These are phyloP conservation scores for Datisca glomerata DNA, from an alignment of 306 rosid species.

Conservation along the genomic window DNA sequence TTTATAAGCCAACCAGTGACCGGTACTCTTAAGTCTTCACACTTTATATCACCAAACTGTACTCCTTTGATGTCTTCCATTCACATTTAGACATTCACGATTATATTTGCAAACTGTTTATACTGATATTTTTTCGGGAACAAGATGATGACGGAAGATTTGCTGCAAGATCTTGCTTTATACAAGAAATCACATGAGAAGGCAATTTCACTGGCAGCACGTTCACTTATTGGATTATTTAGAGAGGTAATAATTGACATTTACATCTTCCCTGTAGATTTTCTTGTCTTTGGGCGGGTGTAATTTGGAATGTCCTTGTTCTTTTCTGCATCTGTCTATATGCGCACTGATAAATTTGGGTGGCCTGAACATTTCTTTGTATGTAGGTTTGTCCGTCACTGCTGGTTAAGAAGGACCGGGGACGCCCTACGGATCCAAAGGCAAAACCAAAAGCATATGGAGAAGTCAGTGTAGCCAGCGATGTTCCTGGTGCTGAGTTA, in stretches of 20 bases:
- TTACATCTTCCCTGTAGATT: neutral
- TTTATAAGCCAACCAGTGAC: no score
- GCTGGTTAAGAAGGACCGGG: slow-evolving; percentile 85
- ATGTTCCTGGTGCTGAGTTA: slow-evolving; percentile 72
- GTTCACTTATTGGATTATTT: slow-evolving; percentile 72
- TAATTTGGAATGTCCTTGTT: no score
- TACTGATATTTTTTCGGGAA: slow-evolving; percentile 24
- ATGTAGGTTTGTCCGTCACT: slow-evolving; percentile 85
- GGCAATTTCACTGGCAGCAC: slow-evolving; percentile 78
- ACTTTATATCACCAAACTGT: no score
- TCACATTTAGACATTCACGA: no score
- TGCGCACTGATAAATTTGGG: neutral
- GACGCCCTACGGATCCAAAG: slow-evolving; percentile 51
- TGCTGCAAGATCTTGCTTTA: slow-evolving; percentile 85
- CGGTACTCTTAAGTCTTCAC: no score
- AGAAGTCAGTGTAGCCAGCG: slow-evolving; percentile 36
- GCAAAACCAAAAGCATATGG: slow-evolving; percentile 86
- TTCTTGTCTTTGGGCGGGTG: no score
- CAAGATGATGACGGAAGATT: slow-evolving; percentile 83
- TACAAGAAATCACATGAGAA: slow-evolving; percentile 93
- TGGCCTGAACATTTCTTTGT: slow-evolving; percentile 6
- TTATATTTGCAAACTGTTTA: no score
- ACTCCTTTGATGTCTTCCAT: no score
- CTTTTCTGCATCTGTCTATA: neutral
- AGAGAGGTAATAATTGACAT: slow-evolving; percentile 82